These are phyloP conservation scores for Biscogniauxia mediterranea DNA, from an alignment of 2,329 filamentous ascomycete genomes.

Conservation along the genomic window DNA sequence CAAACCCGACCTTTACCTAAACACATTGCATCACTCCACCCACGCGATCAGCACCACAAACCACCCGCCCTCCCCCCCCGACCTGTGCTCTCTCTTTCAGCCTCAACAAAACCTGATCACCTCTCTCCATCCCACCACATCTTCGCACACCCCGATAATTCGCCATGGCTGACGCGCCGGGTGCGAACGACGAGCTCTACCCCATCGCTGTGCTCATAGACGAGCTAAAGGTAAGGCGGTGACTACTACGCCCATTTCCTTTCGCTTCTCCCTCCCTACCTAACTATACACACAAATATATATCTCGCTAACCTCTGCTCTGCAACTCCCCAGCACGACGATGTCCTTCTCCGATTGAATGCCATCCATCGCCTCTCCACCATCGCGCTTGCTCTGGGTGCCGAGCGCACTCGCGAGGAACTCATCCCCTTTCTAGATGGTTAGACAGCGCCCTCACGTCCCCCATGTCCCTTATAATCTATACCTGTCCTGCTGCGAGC, in stretches of 20 bases:
- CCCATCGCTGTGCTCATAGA: constrained; percentile 99
- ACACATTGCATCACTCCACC: constrained; percentile 34
- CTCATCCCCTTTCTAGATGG: constrained; percentile 98
- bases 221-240: constrained; percentile 82
- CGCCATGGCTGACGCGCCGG: constrained; percentile 85
- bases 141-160: constrained; percentile 30
- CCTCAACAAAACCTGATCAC: constrained; percentile 9
- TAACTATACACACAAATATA: too few relatives aligned
- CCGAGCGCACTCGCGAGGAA: constrained; percentile 96
- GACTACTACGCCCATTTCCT: constrained; percentile 16
- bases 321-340: constrained; percentile 72
- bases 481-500: constrained; percentile 5
- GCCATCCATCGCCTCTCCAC: constrained; percentile 97
- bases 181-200: constrained; percentile 97
- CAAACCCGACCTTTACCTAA: constrained; percentile 22
- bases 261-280: too few relatives aligned
- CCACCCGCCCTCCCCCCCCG: constrained; percentile 3
- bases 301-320: constrained; percentile 9
- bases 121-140: constrained; percentile 10
- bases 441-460: constrained; percentile 49
- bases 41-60: constrained; percentile 30
- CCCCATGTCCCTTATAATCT: constrained; percentile 3
- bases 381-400: constrained; percentile 91
- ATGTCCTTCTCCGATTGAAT: constrained; percentile 95
- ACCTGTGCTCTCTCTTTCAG: constrained; percentile 2